phyloP scores from a whole-genome alignment of 2,329 filamentous ascomycete genomes.

The Didymosphaeria variabile region DNA sequence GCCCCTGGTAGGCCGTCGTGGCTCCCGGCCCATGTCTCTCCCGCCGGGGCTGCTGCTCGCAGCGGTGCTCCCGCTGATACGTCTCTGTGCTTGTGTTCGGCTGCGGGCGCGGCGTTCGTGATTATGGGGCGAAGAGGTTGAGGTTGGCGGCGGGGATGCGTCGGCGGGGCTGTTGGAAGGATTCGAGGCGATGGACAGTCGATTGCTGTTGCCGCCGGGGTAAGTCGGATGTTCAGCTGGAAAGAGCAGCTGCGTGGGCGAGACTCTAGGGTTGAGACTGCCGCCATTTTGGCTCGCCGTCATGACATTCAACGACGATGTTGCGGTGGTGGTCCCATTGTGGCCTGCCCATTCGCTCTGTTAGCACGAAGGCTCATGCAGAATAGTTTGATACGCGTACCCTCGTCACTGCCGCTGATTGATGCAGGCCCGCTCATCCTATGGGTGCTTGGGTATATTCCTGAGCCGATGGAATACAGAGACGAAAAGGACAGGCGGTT shows the following conservation, averaged over 20 bases:
- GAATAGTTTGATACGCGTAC: constrained; percentile 28
- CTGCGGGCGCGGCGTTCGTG: constrained; percentile 48
- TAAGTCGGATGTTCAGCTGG: constrained; percentile 37
- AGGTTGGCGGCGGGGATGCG: constrained; percentile 17
- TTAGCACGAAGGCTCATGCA: neutral
- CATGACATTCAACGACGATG: constrained; percentile 54
- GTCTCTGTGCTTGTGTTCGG: constrained; percentile 69
- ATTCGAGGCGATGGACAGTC: constrained; percentile 7
- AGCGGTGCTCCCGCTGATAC: constrained; percentile 83
- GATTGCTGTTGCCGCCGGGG: constrained; percentile 6
- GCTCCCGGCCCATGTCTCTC: constrained; percentile 61
- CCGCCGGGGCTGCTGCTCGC: constrained; percentile 83
- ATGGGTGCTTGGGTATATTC: constrained; percentile 62
- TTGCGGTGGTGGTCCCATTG: constrained; percentile 53
- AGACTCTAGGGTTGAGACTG: constrained; percentile 48
- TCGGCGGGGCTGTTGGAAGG: constrained; percentile 13
- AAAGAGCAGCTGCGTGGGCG: constrained; percentile 49
- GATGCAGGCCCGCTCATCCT: constrained; percentile 58
- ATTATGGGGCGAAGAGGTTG: constrained; percentile 21
- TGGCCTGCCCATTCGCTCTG: constrained; percentile 21
- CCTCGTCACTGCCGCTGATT: constrained; percentile 56
- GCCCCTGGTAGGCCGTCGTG: constrained; percentile 60
- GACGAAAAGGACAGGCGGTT: constrained; percentile 79
- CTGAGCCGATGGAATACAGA: constrained; percentile 73
- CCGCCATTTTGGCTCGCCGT: constrained; percentile 57